Conservation (phyloP, 2,329 filamentous ascomycete genomes). For the Penicillium polonicum region DNA sequence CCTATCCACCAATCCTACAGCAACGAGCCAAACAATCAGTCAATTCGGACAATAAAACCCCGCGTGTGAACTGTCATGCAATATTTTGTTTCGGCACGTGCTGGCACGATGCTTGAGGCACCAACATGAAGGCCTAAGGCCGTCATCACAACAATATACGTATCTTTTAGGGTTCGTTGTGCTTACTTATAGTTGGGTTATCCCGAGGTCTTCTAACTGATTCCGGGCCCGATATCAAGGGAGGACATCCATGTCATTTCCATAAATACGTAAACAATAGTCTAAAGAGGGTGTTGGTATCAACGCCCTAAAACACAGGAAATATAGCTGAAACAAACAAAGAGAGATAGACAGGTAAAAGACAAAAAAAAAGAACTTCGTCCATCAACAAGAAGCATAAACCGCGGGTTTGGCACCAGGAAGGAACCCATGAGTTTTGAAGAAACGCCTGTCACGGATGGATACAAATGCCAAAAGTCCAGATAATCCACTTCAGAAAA, state of each 20-base stretch:
- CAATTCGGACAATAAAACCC: neutral
- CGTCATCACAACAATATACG: too few relatives aligned
- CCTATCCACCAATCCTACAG: neutral
- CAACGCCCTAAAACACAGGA: rapidly evolving
- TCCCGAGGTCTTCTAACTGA: neutral
- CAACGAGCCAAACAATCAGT: neutral
- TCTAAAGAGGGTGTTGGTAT: neutral
- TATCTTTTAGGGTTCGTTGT: too few relatives aligned
- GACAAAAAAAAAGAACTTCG: too few relatives aligned
- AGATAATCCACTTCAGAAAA: neutral
- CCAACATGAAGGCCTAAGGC: too few relatives aligned
- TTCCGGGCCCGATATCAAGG: neutral
- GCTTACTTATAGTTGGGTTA: neutral
- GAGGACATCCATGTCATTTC: too few relatives aligned
- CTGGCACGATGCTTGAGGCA: too few relatives aligned
- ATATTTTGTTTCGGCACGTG: neutral
- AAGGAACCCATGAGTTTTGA: neutral
- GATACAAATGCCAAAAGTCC: neutral
- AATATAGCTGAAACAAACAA: neutral
- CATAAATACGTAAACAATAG: neutral
- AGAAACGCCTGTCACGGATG: neutral
- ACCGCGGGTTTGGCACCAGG: neutral
- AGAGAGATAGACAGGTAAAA: neutral
- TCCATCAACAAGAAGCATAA: neutral
- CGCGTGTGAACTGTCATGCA: neutral